Percentiles rank a stretch among this genome's conserved stretches.
These are phyloP conservation scores for Puccinia hordei DNA, from an alignment of 1,284 basidiomycete genomes.

Conservation along the genomic window DNA sequence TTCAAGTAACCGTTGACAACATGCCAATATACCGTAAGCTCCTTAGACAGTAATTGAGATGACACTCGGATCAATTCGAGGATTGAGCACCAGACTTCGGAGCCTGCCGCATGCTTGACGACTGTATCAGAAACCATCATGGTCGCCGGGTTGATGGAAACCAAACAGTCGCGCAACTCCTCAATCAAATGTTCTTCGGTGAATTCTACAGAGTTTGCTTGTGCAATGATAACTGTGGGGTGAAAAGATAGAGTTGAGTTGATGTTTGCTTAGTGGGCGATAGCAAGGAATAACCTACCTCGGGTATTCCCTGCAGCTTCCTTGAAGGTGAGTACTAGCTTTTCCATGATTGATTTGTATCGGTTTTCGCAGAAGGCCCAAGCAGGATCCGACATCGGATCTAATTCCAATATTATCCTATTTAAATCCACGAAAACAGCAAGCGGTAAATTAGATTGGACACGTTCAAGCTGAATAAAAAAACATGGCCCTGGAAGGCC, in stretches of 20 bases:
- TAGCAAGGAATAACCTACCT: constrained; percentile 62
- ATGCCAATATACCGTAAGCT: constrained; percentile 89
- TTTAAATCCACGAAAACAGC: constrained; percentile 1
- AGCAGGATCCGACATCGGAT: constrained; percentile 77
- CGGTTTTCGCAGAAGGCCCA: constrained; percentile 95
- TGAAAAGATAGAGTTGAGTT: constrained; percentile 62
- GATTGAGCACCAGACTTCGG: constrained; percentile 79
- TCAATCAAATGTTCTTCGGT: constrained; percentile 53
- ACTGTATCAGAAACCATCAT: constrained; percentile 51
- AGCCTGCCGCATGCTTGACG: constrained; percentile 67
- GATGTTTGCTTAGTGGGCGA: constrained; percentile 1
- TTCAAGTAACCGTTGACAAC: constrained; percentile 88
- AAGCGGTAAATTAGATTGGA: background rate
- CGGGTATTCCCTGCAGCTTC: constrained; percentile 65
- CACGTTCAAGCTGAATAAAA: background rate
- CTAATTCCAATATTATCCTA: constrained; percentile 71
- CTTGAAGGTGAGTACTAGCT: constrained; percentile 72
- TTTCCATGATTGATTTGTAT: constrained; percentile 77
- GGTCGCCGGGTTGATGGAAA: constrained; percentile 51
- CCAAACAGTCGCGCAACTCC: constrained; percentile 47
- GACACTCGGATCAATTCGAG: constrained; percentile 66
- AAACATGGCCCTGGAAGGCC: background rate
- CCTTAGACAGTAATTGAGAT: constrained; percentile 63
- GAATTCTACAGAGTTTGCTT: constrained; percentile 57
- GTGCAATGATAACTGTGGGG: constrained; percentile 65